Percentiles rank a stretch among this genome's conserved stretches.
phyloP scores from a whole-genome alignment of 345 rosid genomes.

The Gynandropsis gynandra region DNA sequence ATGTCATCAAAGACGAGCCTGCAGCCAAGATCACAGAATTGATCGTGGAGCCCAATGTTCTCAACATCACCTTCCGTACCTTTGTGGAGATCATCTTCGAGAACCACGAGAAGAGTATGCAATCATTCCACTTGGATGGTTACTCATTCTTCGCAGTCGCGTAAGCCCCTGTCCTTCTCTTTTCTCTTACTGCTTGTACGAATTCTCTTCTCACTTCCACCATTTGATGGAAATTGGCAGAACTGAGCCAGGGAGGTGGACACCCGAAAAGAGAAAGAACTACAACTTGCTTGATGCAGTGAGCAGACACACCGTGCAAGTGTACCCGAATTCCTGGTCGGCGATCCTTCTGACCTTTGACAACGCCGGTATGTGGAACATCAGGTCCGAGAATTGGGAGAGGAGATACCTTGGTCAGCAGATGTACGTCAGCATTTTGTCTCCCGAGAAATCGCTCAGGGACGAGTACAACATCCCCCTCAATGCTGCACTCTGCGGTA shows the following conservation, averaged over 20 bases:
- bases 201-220: background rate
- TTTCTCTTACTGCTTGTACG: background rate
- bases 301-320: conserved; percentile 83
- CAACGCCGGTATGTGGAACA: conserved; percentile 94
- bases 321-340: conserved; percentile 80
- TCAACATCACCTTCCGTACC: conserved; percentile 56
- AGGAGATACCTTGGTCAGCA: conserved; percentile 70
- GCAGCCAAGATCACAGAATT: conserved; percentile 22
- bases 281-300: conserved; percentile 80
- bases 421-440: conserved; percentile 51
- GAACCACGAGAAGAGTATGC: conserved; percentile 64
- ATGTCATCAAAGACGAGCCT: conserved; percentile 40
- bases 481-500: conserved; percentile 48
- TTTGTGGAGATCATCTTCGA: conserved; percentile 70
- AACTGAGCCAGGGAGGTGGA: conserved; percentile 70
- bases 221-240: conserved; percentile 21
- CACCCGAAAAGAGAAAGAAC: conserved; percentile 61
- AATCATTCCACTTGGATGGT: conserved; percentile 60
- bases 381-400: conserved; percentile 66
- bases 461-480: conserved; percentile 83
- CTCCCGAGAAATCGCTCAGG: conserved; percentile 63
- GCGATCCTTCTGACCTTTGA: conserved; percentile 78
- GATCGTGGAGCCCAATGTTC: conserved; percentile 37
- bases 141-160: conserved; percentile 73
- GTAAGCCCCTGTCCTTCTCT: conserved; percentile 31